These are phyloP conservation scores for Leucosporidium yakuticum DNA, from an alignment of 768 basidiomycete species.

Conservation along the genomic window DNA sequence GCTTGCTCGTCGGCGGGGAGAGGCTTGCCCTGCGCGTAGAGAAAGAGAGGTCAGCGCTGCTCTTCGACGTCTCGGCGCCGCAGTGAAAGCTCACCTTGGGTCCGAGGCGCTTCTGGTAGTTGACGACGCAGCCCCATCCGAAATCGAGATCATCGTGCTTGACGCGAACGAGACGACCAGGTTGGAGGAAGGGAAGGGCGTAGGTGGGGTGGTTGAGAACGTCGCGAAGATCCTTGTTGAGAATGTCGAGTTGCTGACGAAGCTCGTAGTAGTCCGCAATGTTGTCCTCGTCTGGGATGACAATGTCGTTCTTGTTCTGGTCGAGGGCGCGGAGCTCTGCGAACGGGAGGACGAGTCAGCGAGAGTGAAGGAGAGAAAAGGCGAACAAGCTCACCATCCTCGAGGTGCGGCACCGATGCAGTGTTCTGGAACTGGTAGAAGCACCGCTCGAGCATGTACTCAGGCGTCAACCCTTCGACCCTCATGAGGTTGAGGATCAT, in stretches of 20 bases:
- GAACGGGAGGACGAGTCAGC: background rate
- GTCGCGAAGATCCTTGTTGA: conserved; percentile 77
- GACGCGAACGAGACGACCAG: conserved; percentile 86
- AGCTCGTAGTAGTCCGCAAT: conserved; percentile 87
- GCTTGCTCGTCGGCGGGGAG: conserved; percentile 66
- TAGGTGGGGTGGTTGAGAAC: conserved; percentile 95
- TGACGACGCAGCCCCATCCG: conserved; percentile 93
- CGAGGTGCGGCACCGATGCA: conserved; percentile 74
- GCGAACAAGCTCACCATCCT: conserved; percentile 59
- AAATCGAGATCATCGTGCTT: conserved; percentile 81
- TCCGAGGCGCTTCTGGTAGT: conserved; percentile 79
- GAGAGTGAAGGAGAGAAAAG: background rate
- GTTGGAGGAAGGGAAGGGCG: conserved; percentile 85
- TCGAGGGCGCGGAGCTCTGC: conserved; percentile 75
- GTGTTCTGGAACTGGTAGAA: conserved; percentile 99
- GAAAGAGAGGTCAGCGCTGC: background rate
- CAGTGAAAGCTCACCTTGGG: conserved; percentile 56
- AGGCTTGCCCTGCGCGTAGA: conserved; percentile 46
- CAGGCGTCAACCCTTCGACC: conserved; percentile 95
- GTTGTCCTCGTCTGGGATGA: conserved; percentile 74
- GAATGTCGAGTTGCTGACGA: conserved; percentile 85
- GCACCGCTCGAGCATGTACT: conserved; percentile 94
- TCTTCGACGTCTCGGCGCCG: background rate
- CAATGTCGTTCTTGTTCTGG: conserved; percentile 55
- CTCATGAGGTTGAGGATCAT: conserved; percentile 98